Conservation (phyloP, 352 stramenopile genomes). For the Blastocystis sp. region DNA sequence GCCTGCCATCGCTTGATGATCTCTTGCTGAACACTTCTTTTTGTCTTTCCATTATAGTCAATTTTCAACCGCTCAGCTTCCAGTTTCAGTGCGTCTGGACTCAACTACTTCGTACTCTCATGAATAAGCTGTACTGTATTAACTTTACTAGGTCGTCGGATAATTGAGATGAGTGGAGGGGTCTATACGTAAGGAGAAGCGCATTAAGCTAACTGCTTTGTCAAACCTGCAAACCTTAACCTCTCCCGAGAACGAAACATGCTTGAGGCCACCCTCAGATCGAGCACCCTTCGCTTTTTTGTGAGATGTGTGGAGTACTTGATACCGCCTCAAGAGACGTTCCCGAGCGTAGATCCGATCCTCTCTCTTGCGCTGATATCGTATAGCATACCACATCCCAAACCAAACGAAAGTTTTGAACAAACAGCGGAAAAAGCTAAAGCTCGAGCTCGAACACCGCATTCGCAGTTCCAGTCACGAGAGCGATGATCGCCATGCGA, state of each 20-base stretch:
- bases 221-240: conserved; percentile 22
- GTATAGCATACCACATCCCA: neutral
- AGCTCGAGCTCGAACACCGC: conserved; percentile 38
- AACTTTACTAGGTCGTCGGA: neutral
- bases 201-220: neutral
- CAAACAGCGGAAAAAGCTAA: conserved; percentile 25
- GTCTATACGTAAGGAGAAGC: neutral
- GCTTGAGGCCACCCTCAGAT: neutral
- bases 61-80: conserved; percentile 22
- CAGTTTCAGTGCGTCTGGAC: neutral
- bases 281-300: neutral
- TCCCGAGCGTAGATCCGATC: neutral
- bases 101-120: neutral
- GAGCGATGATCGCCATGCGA: conserved; percentile 90
- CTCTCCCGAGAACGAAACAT: conserved; percentile 13
- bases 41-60: neutral
- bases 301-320: neutral
- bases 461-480: conserved; percentile 71
- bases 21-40: neutral
- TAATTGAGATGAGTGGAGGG: neutral
- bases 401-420: neutral
- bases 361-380: neutral
- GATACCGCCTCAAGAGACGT: neutral
- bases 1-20: neutral
- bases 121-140: neutral